Percentiles rank a stretch among this genome's conserved stretches.
Conservation (phyloP, 805 yeast genomes). For the Ogataea pilisensis region DNA sequence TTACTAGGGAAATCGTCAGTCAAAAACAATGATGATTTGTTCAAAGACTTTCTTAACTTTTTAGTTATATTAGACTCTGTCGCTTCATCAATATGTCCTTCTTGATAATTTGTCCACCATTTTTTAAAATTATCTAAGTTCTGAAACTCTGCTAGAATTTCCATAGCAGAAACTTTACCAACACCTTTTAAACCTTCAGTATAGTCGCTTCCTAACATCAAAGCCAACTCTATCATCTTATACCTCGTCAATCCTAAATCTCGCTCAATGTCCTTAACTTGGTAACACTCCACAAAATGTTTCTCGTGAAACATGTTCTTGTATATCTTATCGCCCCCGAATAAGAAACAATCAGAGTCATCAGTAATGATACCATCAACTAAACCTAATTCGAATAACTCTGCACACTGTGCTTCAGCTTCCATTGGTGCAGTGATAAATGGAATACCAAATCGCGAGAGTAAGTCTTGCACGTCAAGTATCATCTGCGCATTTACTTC, state of each 20-base stretch:
- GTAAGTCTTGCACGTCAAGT: slow-evolving; percentile 81
- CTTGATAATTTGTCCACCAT: slow-evolving; percentile 57
- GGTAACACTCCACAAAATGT: slow-evolving; percentile 84
- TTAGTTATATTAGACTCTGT: slow-evolving; percentile 48
- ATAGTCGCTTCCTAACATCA: slow-evolving; percentile 88
- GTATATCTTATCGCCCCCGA: slow-evolving; percentile 82
- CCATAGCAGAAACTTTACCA: slow-evolving; percentile 93
- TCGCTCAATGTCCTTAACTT: slow-evolving; percentile 49
- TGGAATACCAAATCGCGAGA: slow-evolving; percentile 89
- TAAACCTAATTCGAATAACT: slow-evolving; percentile 56
- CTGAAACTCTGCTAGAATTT: slow-evolving; percentile 81
- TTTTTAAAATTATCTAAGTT: slow-evolving; percentile 35
- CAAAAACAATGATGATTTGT: slow-evolving; percentile 47
- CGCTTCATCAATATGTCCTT: slow-evolving; percentile 35
- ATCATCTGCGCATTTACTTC: slow-evolving; percentile 86
- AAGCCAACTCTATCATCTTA: slow-evolving; percentile 74
- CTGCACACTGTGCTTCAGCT: slow-evolving; percentile 98
- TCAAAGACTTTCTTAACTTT: slow-evolving; percentile 53
- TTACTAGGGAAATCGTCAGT: slow-evolving; percentile 67
- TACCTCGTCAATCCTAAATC: slow-evolving; percentile 62
- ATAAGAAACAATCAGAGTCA: slow-evolving; percentile 93
- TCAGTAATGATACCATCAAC: slow-evolving; percentile 97
- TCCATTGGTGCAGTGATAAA: slow-evolving; percentile 96
- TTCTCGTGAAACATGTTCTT: slow-evolving; percentile 94
- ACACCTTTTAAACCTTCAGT: slow-evolving; percentile 89